Conservation (phyloP, 192 early-diverging fungal genomes). For the Mortierella hygrophila region DNA sequence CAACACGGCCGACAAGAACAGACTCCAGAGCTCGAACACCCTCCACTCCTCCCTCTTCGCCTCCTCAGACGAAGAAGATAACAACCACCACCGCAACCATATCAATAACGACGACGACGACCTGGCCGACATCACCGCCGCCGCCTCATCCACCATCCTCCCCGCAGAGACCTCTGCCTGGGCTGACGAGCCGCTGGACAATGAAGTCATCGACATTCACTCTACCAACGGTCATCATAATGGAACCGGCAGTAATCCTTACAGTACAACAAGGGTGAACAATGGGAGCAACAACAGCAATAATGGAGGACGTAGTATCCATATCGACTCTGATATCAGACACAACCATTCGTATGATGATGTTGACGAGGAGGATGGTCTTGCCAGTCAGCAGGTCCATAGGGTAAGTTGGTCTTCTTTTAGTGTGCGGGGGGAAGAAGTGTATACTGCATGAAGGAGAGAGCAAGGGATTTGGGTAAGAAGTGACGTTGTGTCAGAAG, state of each 20-base stretch:
- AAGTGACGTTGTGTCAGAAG: too few relatives aligned
- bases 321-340: background rate
- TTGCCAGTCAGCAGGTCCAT: conserved; percentile 16
- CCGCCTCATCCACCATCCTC: conserved; percentile 42
- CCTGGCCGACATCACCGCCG: conserved; percentile 33
- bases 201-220: conserved; percentile 55
- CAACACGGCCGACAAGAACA: background rate
- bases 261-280: background rate
- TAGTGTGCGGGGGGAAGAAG: too few relatives aligned
- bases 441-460: too few relatives aligned
- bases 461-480: too few relatives aligned
- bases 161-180: conserved; percentile 55
- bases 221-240: conserved; percentile 8
- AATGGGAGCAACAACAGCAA: background rate
- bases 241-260: background rate
- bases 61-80: conserved; percentile 39
- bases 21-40: background rate
- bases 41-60: conserved; percentile 40
- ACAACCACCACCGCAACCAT: background rate
- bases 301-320: background rate
- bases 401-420: conserved; percentile 11
- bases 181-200: conserved; percentile 54
- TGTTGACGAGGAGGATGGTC: conserved; percentile 12
- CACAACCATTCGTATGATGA: conserved; percentile 12
- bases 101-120: conserved; percentile 31